Percentiles rank a stretch among this genome's conserved stretches.
These are phyloP conservation scores for Claviceps africana DNA, from an alignment of 2,329 filamentous ascomycete genomes.

Conservation along the genomic window DNA sequence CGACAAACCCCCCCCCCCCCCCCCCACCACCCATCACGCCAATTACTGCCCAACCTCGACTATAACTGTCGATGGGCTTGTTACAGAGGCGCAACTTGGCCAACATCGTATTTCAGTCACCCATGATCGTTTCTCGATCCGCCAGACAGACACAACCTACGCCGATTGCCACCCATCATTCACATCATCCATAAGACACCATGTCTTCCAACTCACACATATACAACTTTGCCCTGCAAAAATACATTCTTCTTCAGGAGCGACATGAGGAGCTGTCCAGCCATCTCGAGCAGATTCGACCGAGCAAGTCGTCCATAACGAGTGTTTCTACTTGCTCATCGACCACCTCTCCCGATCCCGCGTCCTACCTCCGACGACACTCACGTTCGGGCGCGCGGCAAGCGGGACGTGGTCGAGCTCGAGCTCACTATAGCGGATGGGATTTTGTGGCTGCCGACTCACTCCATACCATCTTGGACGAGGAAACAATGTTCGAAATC, in stretches of 20 bases:
- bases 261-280: constrained; percentile 39
- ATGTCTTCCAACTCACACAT: constrained; percentile 18
- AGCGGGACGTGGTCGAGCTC: constrained; percentile 14
- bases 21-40: constrained; percentile 1
- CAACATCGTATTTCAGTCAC: background rate
- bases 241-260: constrained; percentile 39
- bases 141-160: background rate
- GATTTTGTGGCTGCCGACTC: constrained; percentile 13
- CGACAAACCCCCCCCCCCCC: no score
- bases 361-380: constrained; percentile 34
- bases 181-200: constrained; percentile 5
- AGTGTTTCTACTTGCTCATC: constrained; percentile 28
- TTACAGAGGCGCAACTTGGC: constrained; percentile 6
- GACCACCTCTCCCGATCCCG: constrained; percentile 42
- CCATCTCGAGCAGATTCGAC: constrained; percentile 37
- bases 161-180: background rate
- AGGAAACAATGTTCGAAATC: constrained; percentile 33
- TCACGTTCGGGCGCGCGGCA: constrained; percentile 19
- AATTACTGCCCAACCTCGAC: constrained; percentile 3
- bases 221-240: constrained; percentile 36
- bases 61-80: background rate
- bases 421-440: constrained; percentile 21
- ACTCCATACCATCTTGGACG: constrained; percentile 31
- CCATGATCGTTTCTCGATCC: background rate
- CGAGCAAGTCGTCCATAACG: constrained; percentile 20